Conservation (phyloP, 345 rosid genomes). For the Rhodamnia rubescens region DNA sequence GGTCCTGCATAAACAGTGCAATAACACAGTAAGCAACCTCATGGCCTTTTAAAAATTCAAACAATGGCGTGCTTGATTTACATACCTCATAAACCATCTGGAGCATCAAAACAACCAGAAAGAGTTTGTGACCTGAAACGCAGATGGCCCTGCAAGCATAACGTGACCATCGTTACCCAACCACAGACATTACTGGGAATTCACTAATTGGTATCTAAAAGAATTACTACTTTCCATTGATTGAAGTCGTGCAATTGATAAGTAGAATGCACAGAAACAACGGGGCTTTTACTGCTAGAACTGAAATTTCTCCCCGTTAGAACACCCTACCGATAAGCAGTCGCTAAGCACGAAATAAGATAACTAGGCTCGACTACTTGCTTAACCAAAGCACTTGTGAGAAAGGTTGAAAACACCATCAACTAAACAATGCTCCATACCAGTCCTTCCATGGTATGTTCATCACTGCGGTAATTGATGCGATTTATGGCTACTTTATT, state of each 20-base stretch:
- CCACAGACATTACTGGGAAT: background rate
- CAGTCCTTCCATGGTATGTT: conserved; percentile 22
- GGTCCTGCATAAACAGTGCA: background rate
- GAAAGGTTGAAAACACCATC: background rate
- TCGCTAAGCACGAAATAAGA: background rate
- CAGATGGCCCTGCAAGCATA: conserved; percentile 33
- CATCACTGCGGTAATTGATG: background rate
- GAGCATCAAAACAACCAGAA: conserved; percentile 37
- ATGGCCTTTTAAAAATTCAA: background rate
- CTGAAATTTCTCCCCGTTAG: background rate
- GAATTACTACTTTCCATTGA: background rate
- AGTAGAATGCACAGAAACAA: background rate
- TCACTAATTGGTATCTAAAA: conserved; percentile 3
- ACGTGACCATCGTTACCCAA: background rate
- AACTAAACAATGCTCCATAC: conserved; percentile 2
- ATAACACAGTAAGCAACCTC: background rate
- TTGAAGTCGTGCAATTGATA: background rate
- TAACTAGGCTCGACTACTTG: background rate
- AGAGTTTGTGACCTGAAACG: conserved; percentile 18
- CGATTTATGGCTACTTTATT: background rate
- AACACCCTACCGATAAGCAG: background rate
- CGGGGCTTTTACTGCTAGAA: background rate
- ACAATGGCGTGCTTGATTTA: background rate
- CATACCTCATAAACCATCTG: conserved; percentile 8
- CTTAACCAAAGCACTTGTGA: background rate